Percentiles rank a stretch among this genome's conserved stretches.
phyloP scores from a whole-genome alignment of 345 rosid genomes.

The Laguncularia racemosa region DNA sequence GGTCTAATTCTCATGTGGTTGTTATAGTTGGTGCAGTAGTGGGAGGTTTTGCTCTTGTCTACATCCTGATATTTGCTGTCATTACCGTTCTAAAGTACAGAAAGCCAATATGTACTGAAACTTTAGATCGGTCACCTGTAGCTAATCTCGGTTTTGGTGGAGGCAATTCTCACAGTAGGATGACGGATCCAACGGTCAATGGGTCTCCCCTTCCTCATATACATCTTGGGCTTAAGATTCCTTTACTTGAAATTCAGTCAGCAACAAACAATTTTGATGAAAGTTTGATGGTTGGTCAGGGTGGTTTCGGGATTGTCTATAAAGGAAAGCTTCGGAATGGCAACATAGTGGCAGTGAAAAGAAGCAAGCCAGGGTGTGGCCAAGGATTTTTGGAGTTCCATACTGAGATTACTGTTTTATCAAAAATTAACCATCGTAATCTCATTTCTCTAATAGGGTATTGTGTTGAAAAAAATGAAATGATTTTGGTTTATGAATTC shows the following conservation, averaged over 20 bases:
- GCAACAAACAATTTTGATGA: conserved; percentile 39
- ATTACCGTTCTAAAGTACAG: not conserved
- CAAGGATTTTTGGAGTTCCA: conserved; percentile 47
- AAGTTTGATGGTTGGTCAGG: conserved; percentile 30
- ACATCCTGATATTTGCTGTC: not conserved
- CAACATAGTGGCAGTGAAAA: conserved; percentile 38
- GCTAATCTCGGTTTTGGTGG: conserved; percentile 6
- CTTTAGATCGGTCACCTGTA: conserved; percentile 19
- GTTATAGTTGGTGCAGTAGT: conserved; percentile 19
- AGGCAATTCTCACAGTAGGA: conserved; percentile 17
- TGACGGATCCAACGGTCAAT: conserved; percentile 10
- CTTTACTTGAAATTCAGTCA: conserved; percentile 26
- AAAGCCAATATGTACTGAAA: conserved; percentile 13
- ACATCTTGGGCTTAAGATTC: conserved; percentile 30
- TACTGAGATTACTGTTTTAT: conserved; percentile 46
- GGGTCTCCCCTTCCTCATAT: conserved; percentile 18
- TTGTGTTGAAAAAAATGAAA: conserved; percentile 46
- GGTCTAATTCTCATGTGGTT: conserved; percentile 2
- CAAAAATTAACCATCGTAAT: conserved; percentile 57
- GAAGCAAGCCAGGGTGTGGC: conserved; percentile 34
- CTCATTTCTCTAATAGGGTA: conserved; percentile 68
- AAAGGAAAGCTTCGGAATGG: conserved; percentile 31
- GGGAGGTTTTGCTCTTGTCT: conserved; percentile 17
- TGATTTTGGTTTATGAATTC: conserved; percentile 55
- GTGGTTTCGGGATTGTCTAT: conserved; percentile 42